phyloP scores from a whole-genome alignment of 768 basidiomycete genomes.

The Mycena haematopus region DNA sequence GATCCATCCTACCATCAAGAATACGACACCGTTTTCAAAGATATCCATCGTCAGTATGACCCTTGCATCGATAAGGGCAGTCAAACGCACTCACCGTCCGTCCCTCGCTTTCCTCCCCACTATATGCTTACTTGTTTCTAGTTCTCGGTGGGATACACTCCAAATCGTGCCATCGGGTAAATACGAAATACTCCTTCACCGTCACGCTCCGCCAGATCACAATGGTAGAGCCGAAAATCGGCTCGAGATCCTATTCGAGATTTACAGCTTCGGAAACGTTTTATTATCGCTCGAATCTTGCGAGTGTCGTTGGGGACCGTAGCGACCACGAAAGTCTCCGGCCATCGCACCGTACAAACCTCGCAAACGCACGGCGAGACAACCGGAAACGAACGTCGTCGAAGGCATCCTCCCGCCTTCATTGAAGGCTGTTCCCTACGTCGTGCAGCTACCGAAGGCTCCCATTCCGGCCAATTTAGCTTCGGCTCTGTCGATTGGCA shows the following conservation, averaged over 20 bases:
- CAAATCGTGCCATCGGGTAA: slow-evolving; percentile 32
- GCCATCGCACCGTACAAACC: slow-evolving; percentile 56
- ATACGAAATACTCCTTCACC: slow-evolving; percentile 35
- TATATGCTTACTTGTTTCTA: slow-evolving; percentile 9
- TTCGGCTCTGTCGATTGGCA: slow-evolving; percentile 38
- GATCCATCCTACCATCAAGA: slow-evolving; percentile 34
- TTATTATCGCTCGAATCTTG: slow-evolving; percentile 55
- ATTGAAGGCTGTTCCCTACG: slow-evolving; percentile 49
- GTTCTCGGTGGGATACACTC: slow-evolving; percentile 37
- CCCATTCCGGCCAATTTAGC: slow-evolving; percentile 45
- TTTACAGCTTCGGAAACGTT: slow-evolving; percentile 45
- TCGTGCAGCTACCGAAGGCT: slow-evolving; percentile 45
- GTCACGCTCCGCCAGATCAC: slow-evolving; percentile 43
- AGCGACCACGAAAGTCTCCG: slow-evolving; percentile 52
- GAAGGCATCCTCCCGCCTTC: slow-evolving; percentile 52
- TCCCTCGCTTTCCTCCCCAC: slow-evolving; percentile 6
- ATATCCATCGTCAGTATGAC: slow-evolving; percentile 35
- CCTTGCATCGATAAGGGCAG: slow-evolving; percentile 42
- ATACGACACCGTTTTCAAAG: slow-evolving; percentile 38
- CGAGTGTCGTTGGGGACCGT: slow-evolving; percentile 53
- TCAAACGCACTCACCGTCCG: slow-evolving; percentile 34
- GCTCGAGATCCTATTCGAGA: slow-evolving; percentile 61
- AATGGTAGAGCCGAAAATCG: slow-evolving; percentile 61
- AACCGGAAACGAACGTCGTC: slow-evolving; percentile 43
- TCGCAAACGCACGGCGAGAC: slow-evolving; percentile 39